Evolutionary conservation across 2,329 filamentous ascomycete species (phyloP), one percentile per base, ranked within the genome.

Genomic region (Chaetothyriales sp.): DNA sequence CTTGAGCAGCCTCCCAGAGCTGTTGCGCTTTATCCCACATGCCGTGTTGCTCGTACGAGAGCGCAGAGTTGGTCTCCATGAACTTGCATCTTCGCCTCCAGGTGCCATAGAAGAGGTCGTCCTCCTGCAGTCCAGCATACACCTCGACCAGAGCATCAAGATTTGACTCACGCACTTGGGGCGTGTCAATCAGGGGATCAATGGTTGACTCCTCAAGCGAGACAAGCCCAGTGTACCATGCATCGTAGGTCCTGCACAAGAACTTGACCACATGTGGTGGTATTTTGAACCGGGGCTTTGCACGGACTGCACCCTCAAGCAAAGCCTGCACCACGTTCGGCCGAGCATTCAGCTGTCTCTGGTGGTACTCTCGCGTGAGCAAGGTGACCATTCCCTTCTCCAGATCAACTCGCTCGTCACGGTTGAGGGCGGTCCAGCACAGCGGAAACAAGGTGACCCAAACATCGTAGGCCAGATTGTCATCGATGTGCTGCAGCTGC

Each of bases 21-120:
- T 86, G 85, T 69, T 98, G 93, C 1, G 93, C 89, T 68, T 96
- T 96, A 62, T 98, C 92, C 93, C 92, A 98, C 79, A 96, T 94
- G 46, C 92, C 92, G 61, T 94, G 94, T 65, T 99, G 93, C 69
- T 99, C 93, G 60, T 95, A 98, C 0, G 92, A 98, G 6, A 99
- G 73, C 1, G 89, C 92, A 12, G 92, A 87, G 63, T 98, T 99
- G 7, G 89, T 96, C 71, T 98, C 93, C 5, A 98, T 84, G 63
- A 95, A 98, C 58, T 95, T 87, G 65, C 89, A 95, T 45, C 92
- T 82, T 51, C 92, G 81, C 53, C 92, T 81, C 92, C 92, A 98
- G 0, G 89, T 93, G 7, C 92, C 92, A 57, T 98, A 96, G 66
- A 96, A 99, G 46, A 98, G 74, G 64, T 99, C 92, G 48, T 96